Evolutionary conservation across 2,329 filamentous ascomycete genomes (phyloP).

Genomic region (Rutstroemia sp.): DNA sequence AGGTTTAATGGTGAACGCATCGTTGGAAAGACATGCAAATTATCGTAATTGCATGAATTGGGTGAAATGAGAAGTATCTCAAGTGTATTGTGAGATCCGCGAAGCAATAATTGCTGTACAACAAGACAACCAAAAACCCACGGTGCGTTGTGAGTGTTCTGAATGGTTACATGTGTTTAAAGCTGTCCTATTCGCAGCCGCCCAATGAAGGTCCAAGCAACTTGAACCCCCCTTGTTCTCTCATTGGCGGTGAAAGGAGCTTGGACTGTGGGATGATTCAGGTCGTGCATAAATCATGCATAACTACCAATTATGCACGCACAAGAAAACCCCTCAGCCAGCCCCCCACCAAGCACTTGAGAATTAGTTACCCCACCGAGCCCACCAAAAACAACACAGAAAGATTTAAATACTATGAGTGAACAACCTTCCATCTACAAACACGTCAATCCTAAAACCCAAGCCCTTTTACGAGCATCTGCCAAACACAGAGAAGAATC

Average conservation of each 20-base stretch:
- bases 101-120: neutral
- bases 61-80: neutral
- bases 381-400: constrained; percentile 11
- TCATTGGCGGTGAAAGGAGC: neutral
- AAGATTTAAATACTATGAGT: constrained; percentile 17
- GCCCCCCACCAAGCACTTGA: neutral
- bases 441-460: constrained; percentile 40
- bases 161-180: constrained; percentile 1
- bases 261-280: neutral
- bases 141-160: too few relatives aligned
- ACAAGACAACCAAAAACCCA: neutral
- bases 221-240: neutral
- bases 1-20: constrained; percentile 30
- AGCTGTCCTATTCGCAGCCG: constrained; percentile 13
- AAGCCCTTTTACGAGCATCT: constrained; percentile 33
- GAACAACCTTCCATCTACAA: constrained; percentile 36
- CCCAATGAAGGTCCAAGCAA: neutral
- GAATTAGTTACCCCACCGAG: constrained; percentile 5
- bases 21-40: neutral
- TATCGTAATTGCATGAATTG: neutral
- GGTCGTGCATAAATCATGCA: neutral
- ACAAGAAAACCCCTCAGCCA: neutral
- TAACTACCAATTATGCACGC: neutral
- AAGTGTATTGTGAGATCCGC: neutral
- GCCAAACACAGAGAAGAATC: constrained; percentile 28